Percentiles rank a stretch among this genome's conserved stretches.
Conservation (phyloP, 805 yeast genomes). For the Wickerhamiella australiensis region DNA sequence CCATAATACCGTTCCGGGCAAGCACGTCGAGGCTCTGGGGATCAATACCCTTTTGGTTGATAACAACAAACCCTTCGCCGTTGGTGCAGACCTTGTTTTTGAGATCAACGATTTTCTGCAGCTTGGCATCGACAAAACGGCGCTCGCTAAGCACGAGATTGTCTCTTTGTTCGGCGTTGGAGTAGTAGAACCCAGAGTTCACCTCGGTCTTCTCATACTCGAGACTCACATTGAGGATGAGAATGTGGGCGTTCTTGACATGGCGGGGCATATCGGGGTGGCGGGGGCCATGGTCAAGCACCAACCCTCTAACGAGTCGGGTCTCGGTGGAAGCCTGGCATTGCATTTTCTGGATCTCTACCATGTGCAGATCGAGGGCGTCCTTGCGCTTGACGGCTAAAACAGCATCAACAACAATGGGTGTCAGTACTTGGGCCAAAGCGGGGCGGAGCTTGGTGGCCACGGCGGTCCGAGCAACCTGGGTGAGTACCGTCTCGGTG, state of each 20-base stretch:
- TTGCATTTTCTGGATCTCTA: slow-evolving; percentile 98
- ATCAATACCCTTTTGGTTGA: slow-evolving; percentile 97
- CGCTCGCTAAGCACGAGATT: slow-evolving; percentile 88
- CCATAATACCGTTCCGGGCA: slow-evolving; percentile 85
- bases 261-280: slow-evolving; percentile 98
- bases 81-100: slow-evolving; percentile 83
- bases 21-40: slow-evolving; percentile 93
- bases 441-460: slow-evolving; percentile 75
- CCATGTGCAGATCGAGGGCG: slow-evolving; percentile 82
- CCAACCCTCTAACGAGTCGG: slow-evolving; percentile 72
- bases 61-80: slow-evolving; percentile 74
- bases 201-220: slow-evolving; percentile 98
- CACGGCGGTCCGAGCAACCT: slow-evolving; percentile 82
- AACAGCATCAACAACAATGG: slow-evolving; percentile 95
- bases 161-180: slow-evolving; percentile 92
- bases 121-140: slow-evolving; percentile 84
- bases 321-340: slow-evolving; percentile 79
- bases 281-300: slow-evolving; percentile 94
- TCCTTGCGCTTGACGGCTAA: slow-evolving; percentile 47
- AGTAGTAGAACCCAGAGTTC: slow-evolving; percentile 88
- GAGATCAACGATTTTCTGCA: slow-evolving; percentile 79
- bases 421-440: slow-evolving; percentile 69
- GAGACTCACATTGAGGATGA: slow-evolving; percentile 83
- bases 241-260: slow-evolving; percentile 68
- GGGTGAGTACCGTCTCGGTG: slow-evolving; percentile 79